phyloP scores from a whole-genome alignment of 2,329 filamentous ascomycete species.

The Penicillium sp. region DNA sequence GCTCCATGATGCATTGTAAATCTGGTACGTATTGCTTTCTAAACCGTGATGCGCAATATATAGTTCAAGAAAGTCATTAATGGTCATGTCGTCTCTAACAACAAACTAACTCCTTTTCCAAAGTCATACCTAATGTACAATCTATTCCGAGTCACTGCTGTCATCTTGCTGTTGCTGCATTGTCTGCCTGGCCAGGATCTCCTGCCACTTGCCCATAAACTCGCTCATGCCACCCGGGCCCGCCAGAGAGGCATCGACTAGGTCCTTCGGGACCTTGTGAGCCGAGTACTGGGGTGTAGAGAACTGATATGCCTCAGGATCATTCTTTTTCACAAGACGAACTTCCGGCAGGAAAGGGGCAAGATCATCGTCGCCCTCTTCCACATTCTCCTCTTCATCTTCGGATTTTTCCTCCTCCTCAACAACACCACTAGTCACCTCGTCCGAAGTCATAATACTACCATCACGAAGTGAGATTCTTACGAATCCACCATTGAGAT shows the following conservation, averaged over 20 bases:
- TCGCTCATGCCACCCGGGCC: constrained; percentile 78
- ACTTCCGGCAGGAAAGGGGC: constrained; percentile 70
- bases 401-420: constrained; percentile 36
- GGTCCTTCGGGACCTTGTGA: constrained; percentile 91
- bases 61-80: not conserved
- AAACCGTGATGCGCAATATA: not conserved
- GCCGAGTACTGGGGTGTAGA: constrained; percentile 86
- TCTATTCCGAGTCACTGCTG: constrained; percentile 33
- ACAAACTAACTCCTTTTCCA: not conserved
- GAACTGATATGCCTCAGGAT: constrained; percentile 87
- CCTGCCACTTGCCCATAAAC: constrained; percentile 74
- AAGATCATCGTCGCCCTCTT: constrained; percentile 54
- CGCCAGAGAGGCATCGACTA: constrained; percentile 68
- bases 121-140: not conserved
- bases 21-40: not conserved
- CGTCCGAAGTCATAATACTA: constrained; percentile 15
- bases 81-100: not conserved
- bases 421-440: constrained; percentile 26
- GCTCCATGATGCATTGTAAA: not conserved
- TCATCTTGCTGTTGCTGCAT: constrained; percentile 39
- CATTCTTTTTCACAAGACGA: constrained; percentile 76
- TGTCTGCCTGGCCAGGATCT: constrained; percentile 49
- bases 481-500: constrained; percentile 32
- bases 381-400: constrained; percentile 39
- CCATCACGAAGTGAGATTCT: constrained; percentile 34